These are phyloP conservation scores for Tremellales sp. DNA, from an alignment of 1,284 basidiomycete genomes.

Conservation along the genomic window DNA sequence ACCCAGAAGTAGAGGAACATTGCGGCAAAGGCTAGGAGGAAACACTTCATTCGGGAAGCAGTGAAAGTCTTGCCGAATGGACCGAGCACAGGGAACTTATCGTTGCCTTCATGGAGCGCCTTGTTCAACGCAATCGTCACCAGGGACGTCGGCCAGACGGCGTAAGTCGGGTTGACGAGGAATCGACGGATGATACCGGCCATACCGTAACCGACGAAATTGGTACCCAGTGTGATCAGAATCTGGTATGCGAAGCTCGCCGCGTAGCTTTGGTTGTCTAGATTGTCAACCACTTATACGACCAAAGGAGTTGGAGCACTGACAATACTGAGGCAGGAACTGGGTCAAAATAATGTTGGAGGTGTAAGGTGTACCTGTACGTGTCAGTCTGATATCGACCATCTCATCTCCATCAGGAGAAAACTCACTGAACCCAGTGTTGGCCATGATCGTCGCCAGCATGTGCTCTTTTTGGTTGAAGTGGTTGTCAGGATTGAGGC, in stretches of 20 bases:
- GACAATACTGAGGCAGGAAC: constrained; percentile 35
- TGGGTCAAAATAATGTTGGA: constrained; percentile 44
- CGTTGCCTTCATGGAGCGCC: constrained; percentile 47
- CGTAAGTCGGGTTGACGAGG: constrained; percentile 51
- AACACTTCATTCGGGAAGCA: constrained; percentile 43
- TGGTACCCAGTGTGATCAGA: constrained; percentile 47
- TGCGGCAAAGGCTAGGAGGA: constrained; percentile 34
- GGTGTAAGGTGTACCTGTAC: constrained; percentile 45
- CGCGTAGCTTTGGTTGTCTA: constrained; percentile 45
- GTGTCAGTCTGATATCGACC: too few relatives aligned
- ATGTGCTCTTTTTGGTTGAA: constrained; percentile 51
- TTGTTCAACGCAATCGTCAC: constrained; percentile 52
- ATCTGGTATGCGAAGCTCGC: constrained; percentile 26
- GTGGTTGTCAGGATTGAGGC: constrained; percentile 47
- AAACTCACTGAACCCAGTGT: constrained; percentile 44
- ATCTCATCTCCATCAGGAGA: too few relatives aligned
- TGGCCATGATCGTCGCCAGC: constrained; percentile 47
- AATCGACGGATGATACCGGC: constrained; percentile 53
- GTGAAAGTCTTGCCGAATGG: constrained; percentile 38
- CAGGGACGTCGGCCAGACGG: constrained; percentile 51
- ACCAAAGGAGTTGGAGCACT: neutral
- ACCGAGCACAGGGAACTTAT: constrained; percentile 36
- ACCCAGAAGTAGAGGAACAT: constrained; percentile 36
- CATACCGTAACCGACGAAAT: constrained; percentile 53
- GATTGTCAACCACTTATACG: constrained; percentile 22